A percentile compares a stretch with the other conserved stretches of the same genome.
phyloP scores from a whole-genome alignment of 495 filamentous ascomycete species.

The Penicillium cataractarum region DNA sequence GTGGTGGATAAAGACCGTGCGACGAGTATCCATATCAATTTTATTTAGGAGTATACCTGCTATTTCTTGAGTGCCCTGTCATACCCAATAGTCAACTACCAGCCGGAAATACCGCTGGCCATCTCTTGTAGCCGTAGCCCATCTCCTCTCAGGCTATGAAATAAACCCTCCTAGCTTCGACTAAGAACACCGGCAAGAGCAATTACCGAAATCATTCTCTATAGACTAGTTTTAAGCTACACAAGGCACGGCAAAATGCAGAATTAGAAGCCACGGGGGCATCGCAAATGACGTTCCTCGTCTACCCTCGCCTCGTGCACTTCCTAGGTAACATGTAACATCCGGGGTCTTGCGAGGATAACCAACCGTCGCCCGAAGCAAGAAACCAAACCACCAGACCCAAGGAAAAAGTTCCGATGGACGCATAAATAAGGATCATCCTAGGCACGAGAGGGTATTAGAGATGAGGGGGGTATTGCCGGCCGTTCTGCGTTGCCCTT shows the following conservation, averaged over 20 bases:
- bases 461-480: not conserved
- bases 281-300: constrained; percentile 1
- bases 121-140: not conserved
- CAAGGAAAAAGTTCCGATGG: constrained; percentile 15
- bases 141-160: not conserved
- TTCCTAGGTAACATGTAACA: constrained; percentile 18
- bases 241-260: constrained; percentile 1
- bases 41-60: not conserved
- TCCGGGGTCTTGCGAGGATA: constrained; percentile 6
- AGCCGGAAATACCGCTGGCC: not conserved
- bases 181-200: not conserved
- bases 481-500: constrained; percentile 9
- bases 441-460: not conserved
- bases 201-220: not conserved
- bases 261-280: constrained; percentile 13
- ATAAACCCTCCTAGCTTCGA: not conserved
- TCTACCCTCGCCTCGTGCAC: constrained; percentile 9
- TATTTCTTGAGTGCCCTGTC: not conserved
- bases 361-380: not conserved
- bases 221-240: not conserved
- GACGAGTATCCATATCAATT: not conserved
- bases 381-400: not conserved
- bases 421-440: not conserved
- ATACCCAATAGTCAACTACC: not conserved
- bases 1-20: not conserved